Base-by-base conservation (phyloP, 208 protist species). In the Crithidia expoeki region DNA sequence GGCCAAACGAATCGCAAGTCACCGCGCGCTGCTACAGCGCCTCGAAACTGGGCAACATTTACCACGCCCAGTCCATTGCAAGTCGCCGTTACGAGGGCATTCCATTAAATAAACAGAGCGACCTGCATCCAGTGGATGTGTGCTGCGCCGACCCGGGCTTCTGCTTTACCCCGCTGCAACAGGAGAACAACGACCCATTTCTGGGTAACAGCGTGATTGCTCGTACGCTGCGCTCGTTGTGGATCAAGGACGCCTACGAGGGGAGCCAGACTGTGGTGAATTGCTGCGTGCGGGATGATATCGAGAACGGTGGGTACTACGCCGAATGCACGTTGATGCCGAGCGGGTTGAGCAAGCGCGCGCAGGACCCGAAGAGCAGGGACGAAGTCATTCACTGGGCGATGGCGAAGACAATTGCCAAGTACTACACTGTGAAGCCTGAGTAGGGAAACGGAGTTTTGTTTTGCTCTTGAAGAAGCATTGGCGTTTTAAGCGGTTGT, bases 1-100 rank as follows among this genome's bases (percentile, higher is more conserved):
- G 70, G 4, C 71, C 70, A 17, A 73, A 81, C 38, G 80, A 69
- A 42, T 52, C n/a, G 38, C 84, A 88, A 53, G 25, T 92, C 25
- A 91, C 85, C 12, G 77, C 85, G 23, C 80, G 85, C 2, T 90
- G 85, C 73, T 94, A 94, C 81, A 90, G 85, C 47, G 85, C 85
- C 2, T 92, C 88, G 16, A 94, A 94, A 68, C 74, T 94, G 33
- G 88, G 88, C n/a, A 94, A 94, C 59, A 79, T 94, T 28, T 94
- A 87, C 67, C 88, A 94, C 74, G 88, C 85, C 4, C 83, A 94
- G 67, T 88, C 75, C 36, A 71, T 94, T 36, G 88, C 85, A 34
- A 68, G 23, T 27, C 83, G 88, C 25, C 83, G 84, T 47, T 94
- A 94, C 64, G 88, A 94, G 62, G 80, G 85, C 55, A 85, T 94